Evolutionary conservation across 345 rosid species (phyloP).

Genomic region (Linum usitatissimum): DNA sequence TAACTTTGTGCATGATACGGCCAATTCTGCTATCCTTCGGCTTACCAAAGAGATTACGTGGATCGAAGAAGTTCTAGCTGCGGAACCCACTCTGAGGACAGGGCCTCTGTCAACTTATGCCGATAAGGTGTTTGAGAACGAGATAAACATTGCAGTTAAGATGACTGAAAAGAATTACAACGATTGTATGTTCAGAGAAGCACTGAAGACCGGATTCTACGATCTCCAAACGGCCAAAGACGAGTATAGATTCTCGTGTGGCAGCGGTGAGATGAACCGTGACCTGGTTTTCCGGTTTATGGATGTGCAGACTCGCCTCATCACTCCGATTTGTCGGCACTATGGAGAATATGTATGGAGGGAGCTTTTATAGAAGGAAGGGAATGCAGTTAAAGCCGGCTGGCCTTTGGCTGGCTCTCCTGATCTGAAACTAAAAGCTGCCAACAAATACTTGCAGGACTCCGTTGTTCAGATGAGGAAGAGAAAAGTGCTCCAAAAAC

Average conservation of each 20-base stretch:
- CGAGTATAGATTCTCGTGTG: conserved; percentile 82
- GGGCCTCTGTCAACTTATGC: conserved; percentile 71
- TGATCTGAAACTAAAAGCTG: conserved; percentile 64
- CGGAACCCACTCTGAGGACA: conserved; percentile 53
- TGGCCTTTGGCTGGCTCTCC: conserved; percentile 72
- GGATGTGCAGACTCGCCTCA: conserved; percentile 85
- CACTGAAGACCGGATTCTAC: conserved; percentile 76
- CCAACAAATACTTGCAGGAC: conserved; percentile 88
- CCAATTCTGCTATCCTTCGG: conserved; percentile 78
- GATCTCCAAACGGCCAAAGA: conserved; percentile 93
- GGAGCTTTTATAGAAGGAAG: conserved; percentile 64
- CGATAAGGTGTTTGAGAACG: conserved; percentile 78
- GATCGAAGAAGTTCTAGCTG: conserved; percentile 77
- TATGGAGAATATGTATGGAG: conserved; percentile 88
- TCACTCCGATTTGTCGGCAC: conserved; percentile 89
- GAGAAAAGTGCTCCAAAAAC: conserved; percentile 63
- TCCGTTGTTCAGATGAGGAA: conserved; percentile 68
- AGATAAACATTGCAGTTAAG: conserved; percentile 68
- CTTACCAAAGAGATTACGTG: conserved; percentile 82
- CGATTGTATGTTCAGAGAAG: conserved; percentile 81
- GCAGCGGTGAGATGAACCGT: conserved; percentile 59
- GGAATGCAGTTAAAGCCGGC: conserved; percentile 68
- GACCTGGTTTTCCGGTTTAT: conserved; percentile 57
- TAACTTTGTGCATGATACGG: conserved; percentile 83
- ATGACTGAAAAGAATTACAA: conserved; percentile 54